phyloP scores from a whole-genome alignment of 2,329 filamentous ascomycete species.

The Apiospora koreana region DNA sequence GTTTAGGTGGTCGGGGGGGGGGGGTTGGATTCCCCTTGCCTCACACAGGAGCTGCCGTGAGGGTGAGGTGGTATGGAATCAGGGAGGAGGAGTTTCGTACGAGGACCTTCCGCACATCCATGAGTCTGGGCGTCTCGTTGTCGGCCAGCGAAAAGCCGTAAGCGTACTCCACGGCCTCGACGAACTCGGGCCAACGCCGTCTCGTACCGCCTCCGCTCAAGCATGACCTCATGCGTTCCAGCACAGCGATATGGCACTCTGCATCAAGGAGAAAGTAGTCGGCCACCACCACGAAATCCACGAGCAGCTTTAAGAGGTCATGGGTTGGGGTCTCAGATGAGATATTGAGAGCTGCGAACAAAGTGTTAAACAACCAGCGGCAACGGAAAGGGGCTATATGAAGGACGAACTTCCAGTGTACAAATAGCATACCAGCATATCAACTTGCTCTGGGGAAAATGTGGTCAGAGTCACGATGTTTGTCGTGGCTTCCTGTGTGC shows the following conservation, averaged over 20 bases:
- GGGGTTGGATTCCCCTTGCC: too few relatives aligned
- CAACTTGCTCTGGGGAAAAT: background rate
- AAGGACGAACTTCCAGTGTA: constrained; percentile 9
- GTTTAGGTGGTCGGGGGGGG: background rate
- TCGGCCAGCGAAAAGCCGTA: background rate
- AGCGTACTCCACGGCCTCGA: background rate
- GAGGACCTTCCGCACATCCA: background rate
- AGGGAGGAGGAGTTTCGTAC: background rate
- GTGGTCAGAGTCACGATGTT: background rate
- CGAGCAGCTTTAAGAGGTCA: background rate
- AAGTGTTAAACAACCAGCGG: background rate
- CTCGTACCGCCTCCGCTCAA: background rate
- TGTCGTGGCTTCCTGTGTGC: background rate
- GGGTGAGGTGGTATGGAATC: too few relatives aligned
- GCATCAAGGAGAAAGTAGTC: background rate
- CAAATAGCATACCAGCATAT: background rate
- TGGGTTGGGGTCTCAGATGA: background rate
- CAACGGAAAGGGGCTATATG: background rate
- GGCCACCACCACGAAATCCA: background rate
- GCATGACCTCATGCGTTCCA: background rate
- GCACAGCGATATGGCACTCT: background rate
- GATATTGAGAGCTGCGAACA: background rate
- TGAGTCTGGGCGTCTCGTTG: background rate
- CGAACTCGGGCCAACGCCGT: background rate
- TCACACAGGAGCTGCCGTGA: too few relatives aligned